Evolutionary conservation across 805 yeast genomes (phyloP), one percentile per base, ranked within the genome.

Genomic region (Wickerhamomyces bovis): DNA sequence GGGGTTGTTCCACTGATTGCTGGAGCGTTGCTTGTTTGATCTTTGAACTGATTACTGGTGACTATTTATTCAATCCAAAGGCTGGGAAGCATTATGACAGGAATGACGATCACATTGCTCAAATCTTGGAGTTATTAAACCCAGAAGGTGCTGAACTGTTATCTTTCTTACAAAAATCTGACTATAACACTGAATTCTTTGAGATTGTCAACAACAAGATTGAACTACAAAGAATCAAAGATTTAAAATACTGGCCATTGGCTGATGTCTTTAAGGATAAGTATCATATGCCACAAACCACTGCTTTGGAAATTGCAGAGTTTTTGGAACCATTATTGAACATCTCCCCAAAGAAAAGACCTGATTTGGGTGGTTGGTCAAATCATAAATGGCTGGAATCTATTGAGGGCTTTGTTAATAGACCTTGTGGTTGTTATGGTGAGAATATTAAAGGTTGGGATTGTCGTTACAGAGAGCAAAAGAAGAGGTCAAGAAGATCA

Each of bases 231-330:
- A 75, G 81, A 53, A 88, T 88, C 48, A 73, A 74, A 45, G 80
- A 77, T 59, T 69, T 89, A 49, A 83, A 84, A 63, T 88, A 81
- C 30, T 89, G 96, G 96, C 77, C 81, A 3, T 71, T 89, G 53
- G 69, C 72, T 45, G 80, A 76, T 47, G 95, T 89, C 3, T 69
- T 88, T 41, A 69, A 70, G 42, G 89, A 88, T 54, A 89, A 89
- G 67, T 88, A 88, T 62, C 80, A 80, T 49, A 77, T 82, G 60
- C 66, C 77, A 23, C 72, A 71, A 35, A 65, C 69, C 10, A 81
- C 79, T 41, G 83, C 92, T 8, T 48, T 51, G 31, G 69, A 74
- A 35, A 61, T 77, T 16, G 55, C 72, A 5, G 76, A 71, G 47
- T 77, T 81, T 48, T 64, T 81, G 35, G 54, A 66, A 41, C 70